phyloP scores from a whole-genome alignment of 2,329 filamentous ascomycete genomes.

The Phoma herbarum region DNA sequence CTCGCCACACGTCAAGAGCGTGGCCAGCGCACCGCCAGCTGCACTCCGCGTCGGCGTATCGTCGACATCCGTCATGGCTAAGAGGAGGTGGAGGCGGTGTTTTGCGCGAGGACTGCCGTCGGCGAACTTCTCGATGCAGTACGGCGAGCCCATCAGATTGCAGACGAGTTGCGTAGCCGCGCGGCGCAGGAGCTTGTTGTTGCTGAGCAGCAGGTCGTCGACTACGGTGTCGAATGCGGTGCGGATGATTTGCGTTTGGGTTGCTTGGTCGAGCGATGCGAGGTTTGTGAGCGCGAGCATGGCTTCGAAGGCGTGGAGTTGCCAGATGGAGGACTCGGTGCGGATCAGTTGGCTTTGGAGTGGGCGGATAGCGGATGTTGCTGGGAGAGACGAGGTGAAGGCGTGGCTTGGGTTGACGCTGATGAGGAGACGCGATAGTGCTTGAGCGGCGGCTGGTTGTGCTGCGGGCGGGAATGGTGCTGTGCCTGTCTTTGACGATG shows the following conservation, averaged over 20 bases:
- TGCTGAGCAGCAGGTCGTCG: slow-evolving; percentile 83
- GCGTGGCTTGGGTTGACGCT: slow-evolving; percentile 84
- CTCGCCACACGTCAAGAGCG: slow-evolving; percentile 77
- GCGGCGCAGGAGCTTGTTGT: slow-evolving; percentile 78
- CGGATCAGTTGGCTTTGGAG: slow-evolving; percentile 77
- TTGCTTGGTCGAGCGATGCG: slow-evolving; percentile 74
- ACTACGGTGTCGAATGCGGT: slow-evolving; percentile 73
- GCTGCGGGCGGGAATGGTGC: slow-evolving; percentile 38
- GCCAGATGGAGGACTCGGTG: slow-evolving; percentile 66
- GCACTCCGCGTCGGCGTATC: slow-evolving; percentile 81
- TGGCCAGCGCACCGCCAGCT: slow-evolving; percentile 87
- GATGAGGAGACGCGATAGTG: slow-evolving; percentile 84
- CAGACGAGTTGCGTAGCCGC: slow-evolving; percentile 90
- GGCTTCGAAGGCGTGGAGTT: slow-evolving; percentile 88
- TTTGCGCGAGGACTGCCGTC: slow-evolving; percentile 71
- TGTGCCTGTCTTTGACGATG: slow-evolving; percentile 53
- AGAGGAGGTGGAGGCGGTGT: slow-evolving; percentile 80
- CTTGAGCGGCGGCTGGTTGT: slow-evolving; percentile 73
- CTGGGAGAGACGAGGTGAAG: slow-evolving; percentile 78
- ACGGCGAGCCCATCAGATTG: slow-evolving; percentile 79
- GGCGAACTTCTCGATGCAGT: slow-evolving; percentile 74
- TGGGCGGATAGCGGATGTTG: slow-evolving; percentile 82
- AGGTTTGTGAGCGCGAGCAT: slow-evolving; percentile 94
- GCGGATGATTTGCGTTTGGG: slow-evolving; percentile 74
- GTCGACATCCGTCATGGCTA: slow-evolving; percentile 87